phyloP scores from a whole-genome alignment of 805 yeast genomes.

The Yamadazyma phyllophila region DNA sequence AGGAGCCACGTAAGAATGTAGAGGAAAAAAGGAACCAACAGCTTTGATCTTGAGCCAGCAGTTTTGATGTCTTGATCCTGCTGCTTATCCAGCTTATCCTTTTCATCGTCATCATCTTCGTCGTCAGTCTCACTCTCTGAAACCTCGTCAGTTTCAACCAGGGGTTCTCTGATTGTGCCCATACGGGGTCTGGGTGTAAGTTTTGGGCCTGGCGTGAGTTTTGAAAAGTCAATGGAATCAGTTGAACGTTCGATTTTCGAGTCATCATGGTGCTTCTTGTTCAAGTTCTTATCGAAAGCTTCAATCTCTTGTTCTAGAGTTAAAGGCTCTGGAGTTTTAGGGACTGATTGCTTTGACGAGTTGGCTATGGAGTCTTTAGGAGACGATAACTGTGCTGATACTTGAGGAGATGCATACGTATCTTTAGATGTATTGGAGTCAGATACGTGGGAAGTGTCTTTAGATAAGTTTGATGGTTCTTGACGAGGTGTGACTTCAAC shows the following conservation, averaged over 20 bases:
- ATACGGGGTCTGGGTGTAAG: constrained; percentile 20
- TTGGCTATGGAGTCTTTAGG: too few species aligned
- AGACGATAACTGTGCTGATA: too few species aligned
- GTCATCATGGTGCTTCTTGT: constrained; percentile 19
- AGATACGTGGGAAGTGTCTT: too few species aligned
- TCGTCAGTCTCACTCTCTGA: constrained; percentile 2
- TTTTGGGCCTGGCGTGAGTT: constrained; percentile 10
- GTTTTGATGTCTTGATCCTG: neutral
- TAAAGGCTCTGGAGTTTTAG: neutral
- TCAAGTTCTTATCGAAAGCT: constrained; percentile 9
- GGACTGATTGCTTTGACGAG: neutral
- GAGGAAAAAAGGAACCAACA: constrained; percentile 1
- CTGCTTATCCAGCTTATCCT: neutral
- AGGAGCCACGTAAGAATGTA: constrained; percentile 26
- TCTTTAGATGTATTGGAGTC: too few species aligned
- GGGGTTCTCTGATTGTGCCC: neutral
- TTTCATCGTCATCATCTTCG: constrained; percentile 2
- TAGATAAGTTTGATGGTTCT: too few species aligned
- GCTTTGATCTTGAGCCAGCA: neutral
- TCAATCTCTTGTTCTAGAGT: neutral
- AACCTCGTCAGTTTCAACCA: constrained; percentile 2
- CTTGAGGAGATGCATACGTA: too few species aligned
- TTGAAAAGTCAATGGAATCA: constrained; percentile 1
- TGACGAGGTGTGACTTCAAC: too few species aligned
- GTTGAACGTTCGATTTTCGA: neutral